These are phyloP conservation scores for Picochlorum sp. DNA, from an alignment of 139 green algal species.

Conservation along the genomic window DNA sequence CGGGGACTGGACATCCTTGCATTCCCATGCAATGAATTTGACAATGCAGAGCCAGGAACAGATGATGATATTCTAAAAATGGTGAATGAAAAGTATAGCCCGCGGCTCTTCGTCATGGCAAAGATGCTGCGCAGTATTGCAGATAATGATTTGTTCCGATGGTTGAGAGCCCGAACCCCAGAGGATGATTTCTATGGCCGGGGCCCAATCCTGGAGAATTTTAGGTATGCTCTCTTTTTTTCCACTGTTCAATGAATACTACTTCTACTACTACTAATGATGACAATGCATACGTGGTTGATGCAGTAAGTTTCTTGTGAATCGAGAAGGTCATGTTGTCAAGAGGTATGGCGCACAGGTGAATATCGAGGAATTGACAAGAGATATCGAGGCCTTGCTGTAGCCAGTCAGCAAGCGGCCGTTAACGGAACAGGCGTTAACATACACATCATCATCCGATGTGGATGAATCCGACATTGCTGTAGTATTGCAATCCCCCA, in stretches of 20 bases:
- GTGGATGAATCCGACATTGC: too few relatives aligned
- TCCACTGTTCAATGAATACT: too few relatives aligned
- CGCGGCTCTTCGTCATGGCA: constrained; percentile 1
- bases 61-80: not conserved
- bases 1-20: constrained; percentile 1
- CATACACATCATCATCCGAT: too few relatives aligned
- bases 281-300: too few relatives aligned
- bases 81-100: not conserved
- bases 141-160: not conserved
- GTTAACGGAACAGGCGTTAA: too few relatives aligned
- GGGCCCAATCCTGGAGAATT: constrained; percentile 10
- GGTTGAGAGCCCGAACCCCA: constrained; percentile 2
- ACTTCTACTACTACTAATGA: too few relatives aligned
- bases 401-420: too few relatives aligned
- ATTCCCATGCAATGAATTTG: constrained; percentile 10
- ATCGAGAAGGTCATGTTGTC: not conserved
- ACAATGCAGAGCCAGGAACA: not conserved
- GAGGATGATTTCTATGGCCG: not conserved
- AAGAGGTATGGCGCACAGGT: not conserved
- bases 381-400: too few relatives aligned
- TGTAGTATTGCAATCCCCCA: too few relatives aligned
- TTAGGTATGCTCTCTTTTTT: not conserved
- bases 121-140: not conserved
- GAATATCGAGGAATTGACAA: too few relatives aligned
- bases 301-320: constrained; percentile 8